Base-by-base conservation (phyloP, 352 stramenopile genomes). In the Globisporangium sylvaticum region DNA sequence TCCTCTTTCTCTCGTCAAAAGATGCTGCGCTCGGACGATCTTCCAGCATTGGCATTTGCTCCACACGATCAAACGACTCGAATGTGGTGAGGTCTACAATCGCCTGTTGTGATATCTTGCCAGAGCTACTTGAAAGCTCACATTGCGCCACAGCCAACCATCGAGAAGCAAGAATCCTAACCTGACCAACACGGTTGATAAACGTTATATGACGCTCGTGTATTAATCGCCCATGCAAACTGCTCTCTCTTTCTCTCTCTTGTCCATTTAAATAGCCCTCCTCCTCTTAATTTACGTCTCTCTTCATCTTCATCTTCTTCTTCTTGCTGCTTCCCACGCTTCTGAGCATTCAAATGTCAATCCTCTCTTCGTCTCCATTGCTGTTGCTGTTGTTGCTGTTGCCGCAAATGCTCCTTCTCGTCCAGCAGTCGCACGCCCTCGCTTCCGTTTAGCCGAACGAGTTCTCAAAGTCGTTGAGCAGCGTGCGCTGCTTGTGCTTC, bases 391-490 rank as follows among this genome's bases (percentile, higher is more conserved):
- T 42, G 15, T 4, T 24, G 7, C n/a, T 31, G 48, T 34, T n/a
- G n/a, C n/a, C n/a, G n/a, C n/a, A 27, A 22, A 14, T 37, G 15
- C 1, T 39, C 53, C 9, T 48, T 39, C 53, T 34, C 14, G 5
- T 24, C 12, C 20, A 12, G 52, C 25, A 9, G 24, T 22, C 52
- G 24, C 14, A 12, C 5, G 25, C 46, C 9, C 24, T 29, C 22
- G 2, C 31, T 27, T 31, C 2, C 2, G 1, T 44, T 62, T 54
- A 71, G 10, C 66, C 67, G 42, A 76, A 76, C 53, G 70, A 70
- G 63, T 55, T 66, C 64, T 85, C 74, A 44, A 88, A 67, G 18
- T 69, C 74, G 22, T 69, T 68, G 39, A 79, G 74, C 27, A 77
- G 60, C 14, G 72, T 69, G 14, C 63, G 67, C 58, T 44, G 46